Percentiles rank a stretch among this genome's conserved stretches.
Evolutionary conservation across 306 rosid species (phyloP).

Genomic region (Glycine soja): DNA sequence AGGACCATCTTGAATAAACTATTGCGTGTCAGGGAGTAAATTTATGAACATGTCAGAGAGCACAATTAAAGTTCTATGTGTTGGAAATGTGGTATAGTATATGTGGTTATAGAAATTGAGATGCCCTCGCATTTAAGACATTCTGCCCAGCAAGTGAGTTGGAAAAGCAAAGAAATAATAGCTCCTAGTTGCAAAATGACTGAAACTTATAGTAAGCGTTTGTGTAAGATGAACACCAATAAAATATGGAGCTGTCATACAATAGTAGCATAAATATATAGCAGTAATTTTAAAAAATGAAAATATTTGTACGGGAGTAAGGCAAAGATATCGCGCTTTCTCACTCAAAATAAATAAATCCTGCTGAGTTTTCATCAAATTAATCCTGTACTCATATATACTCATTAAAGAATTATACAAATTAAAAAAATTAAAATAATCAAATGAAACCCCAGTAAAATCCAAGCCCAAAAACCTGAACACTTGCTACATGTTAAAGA

Average conservation of each 20-base stretch:
- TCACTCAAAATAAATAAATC: not conserved
- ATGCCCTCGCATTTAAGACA: slow-evolving; percentile 52
- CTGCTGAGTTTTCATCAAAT: not conserved
- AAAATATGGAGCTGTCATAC: not conserved
- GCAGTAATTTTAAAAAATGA: not conserved
- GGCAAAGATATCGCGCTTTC: not conserved
- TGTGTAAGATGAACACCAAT: not conserved
- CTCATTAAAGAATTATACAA: not conserved
- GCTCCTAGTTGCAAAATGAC: slow-evolving; percentile 19
- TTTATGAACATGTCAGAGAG: slow-evolving; percentile 43
- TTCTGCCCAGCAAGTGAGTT: slow-evolving; percentile 23
- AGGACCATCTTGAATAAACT: slow-evolving; percentile 50
- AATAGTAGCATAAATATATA: not conserved
- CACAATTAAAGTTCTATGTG: slow-evolving; percentile 21
- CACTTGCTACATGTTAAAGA: not conserved
- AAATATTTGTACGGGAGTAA: not conserved
- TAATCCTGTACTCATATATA: not conserved
- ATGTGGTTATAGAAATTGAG: slow-evolving; percentile 44
- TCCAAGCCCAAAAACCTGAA: slow-evolving; percentile 26
- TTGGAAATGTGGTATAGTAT: slow-evolving; percentile 37
- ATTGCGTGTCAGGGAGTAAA: slow-evolving; percentile 50
- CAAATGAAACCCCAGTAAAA: not conserved
- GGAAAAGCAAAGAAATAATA: slow-evolving; percentile 45
- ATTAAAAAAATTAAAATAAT: not conserved
- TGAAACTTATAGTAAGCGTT: not conserved